Evolutionary conservation across 2,329 filamentous ascomycete species (phyloP), one percentile per base, ranked within the genome.

Genomic region (Clarireedia paspali): DNA sequence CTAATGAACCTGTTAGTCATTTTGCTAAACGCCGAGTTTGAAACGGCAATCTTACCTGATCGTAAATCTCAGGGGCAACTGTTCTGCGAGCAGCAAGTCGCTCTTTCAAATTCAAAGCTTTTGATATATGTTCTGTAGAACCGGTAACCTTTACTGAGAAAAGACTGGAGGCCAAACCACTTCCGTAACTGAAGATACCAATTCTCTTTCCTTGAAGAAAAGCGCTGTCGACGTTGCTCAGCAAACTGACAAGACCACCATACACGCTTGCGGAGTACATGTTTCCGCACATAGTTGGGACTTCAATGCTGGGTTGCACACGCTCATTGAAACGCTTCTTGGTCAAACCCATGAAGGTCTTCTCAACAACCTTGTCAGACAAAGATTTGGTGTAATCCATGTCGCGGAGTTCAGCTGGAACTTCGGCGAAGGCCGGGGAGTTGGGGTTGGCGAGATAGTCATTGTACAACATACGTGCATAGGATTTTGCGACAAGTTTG

Each of bases 401-500:
- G 66, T 89, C 86, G 61, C 85, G 83, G 59, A 92, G 75, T 73
- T 91, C 88, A 44, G 85, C 79, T 53, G 89, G 81, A 39, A 92
- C 87, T 62, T 90, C 87, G 59, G 81, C 81, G 68, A 92, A 94
- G 55, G 77, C 77, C 47, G 84, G 73, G 71, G 79, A 77, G 60
- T 83, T 77, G 48, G 88, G 82, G 71, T 90, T 80, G 71, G 76
- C 75, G 38, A 92, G 79, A 77, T 87, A 94, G 75, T 94, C 89
- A 71, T 92, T 89, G 80, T 94, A 94, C 57, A 92, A 77, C 62
- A 94, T 79, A 63, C 89, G 87, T 58, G 82, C 89, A 70, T 91
- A 94, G 17, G 87, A 91, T 77, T 94, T 94, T 70, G 87, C 78
- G 59, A 94, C 89, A 57, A 91, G 79, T 78, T 94, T 94, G 85